phyloP scores from a whole-genome alignment of 2,329 filamentous ascomycete species.

The Fusarium graminum region DNA sequence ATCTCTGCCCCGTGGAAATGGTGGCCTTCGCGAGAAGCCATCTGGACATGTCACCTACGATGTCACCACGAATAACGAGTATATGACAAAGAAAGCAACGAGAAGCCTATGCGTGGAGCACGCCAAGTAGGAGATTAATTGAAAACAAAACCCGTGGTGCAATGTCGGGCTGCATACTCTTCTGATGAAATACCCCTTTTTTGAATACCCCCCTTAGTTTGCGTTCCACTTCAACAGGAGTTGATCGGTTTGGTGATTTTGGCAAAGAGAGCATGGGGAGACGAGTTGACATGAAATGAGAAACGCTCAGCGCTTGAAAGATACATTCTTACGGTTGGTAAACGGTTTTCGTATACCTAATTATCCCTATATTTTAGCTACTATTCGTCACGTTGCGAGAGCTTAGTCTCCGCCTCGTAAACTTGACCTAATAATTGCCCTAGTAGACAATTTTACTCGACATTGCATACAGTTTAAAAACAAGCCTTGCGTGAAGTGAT shows the following conservation, averaged over 20 bases:
- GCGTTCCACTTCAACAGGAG: conserved; percentile 40
- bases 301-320: conserved; percentile 43
- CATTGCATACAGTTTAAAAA: conserved; percentile 45
- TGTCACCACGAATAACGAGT: conserved; percentile 55
- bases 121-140: conserved; percentile 19
- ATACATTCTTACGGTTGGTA: conserved; percentile 41
- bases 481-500: background rate
- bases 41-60: conserved; percentile 37
- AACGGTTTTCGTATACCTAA: conserved; percentile 35
- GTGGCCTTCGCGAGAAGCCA: conserved; percentile 19
- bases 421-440: conserved; percentile 51
- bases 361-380: conserved; percentile 47
- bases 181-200: conserved; percentile 47
- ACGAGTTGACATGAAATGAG: conserved; percentile 39
- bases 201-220: conserved; percentile 44
- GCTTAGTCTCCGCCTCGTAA: conserved; percentile 42
- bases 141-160: conserved; percentile 38
- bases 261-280: conserved; percentile 30
- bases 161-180: conserved; percentile 46
- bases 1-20: conserved; percentile 47
- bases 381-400: conserved; percentile 44
- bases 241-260: conserved; percentile 49
- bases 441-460: conserved; percentile 53
- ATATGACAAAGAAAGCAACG: conserved; percentile 46
- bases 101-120: conserved; percentile 28